These are phyloP conservation scores for Takashimella koratensis DNA, from an alignment of 1,284 basidiomycete species.

Conservation along the genomic window DNA sequence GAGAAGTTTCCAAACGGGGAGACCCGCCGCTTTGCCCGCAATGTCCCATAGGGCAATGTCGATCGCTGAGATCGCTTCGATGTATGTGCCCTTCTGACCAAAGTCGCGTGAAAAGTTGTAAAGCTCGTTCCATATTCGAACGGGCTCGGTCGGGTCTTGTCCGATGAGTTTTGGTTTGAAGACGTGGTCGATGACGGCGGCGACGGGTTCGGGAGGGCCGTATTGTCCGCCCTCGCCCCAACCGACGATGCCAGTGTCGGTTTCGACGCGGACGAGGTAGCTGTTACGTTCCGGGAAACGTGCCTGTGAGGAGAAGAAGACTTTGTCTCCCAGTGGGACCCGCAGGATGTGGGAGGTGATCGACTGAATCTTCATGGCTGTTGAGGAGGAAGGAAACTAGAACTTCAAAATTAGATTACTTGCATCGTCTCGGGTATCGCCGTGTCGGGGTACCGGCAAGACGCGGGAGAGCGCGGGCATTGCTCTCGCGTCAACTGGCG, in stretches of 20 bases:
- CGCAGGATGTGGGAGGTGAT: not conserved
- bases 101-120: conserved; percentile 5
- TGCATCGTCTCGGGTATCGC: too few species aligned
- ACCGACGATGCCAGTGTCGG: conserved; percentile 59
- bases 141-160: not conserved
- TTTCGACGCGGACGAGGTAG: conserved; percentile 59
- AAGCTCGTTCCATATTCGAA: not conserved
- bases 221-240: conserved; percentile 47
- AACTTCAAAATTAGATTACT: not conserved
- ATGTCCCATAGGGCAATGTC: conserved; percentile 4
- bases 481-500: too few species aligned
- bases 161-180: not conserved
- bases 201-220: not conserved
- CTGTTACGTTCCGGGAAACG: conserved; percentile 24
- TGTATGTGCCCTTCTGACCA: conserved; percentile 1
- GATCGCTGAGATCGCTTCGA: conserved; percentile 2
- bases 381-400: not conserved
- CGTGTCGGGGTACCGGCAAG: too few species aligned
- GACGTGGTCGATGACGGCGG: not conserved
- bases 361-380: not conserved
- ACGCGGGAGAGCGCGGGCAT: too few species aligned
- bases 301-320: not conserved
- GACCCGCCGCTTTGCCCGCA: not conserved
- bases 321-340: not conserved
- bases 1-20: conserved; percentile 4